A percentile compares a stretch with the other conserved stretches of the same genome.
Conservation (phyloP, 2,329 filamentous ascomycete genomes). For the Arthrobotrys megalospora region DNA sequence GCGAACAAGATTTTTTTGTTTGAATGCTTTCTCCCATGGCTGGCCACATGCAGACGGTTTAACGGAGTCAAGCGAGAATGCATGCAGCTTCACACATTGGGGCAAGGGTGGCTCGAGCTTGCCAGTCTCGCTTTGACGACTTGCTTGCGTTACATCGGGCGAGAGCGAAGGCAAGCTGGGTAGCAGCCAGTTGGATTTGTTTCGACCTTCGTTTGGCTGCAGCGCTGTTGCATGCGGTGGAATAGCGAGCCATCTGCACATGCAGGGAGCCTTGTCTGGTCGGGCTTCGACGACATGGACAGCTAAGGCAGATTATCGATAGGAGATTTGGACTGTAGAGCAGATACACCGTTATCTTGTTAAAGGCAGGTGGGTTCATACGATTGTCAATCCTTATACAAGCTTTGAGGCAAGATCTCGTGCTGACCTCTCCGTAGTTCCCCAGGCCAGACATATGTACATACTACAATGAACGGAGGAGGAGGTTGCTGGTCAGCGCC, state of each 20-base stretch:
- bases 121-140: slow-evolving; percentile 30
- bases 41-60: slow-evolving; percentile 24
- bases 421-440: slow-evolving; percentile 3
- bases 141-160: slow-evolving; percentile 55
- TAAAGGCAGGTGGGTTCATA: slow-evolving; percentile 47
- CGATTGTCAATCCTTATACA: slow-evolving; percentile 35
- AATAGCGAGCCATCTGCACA: slow-evolving; percentile 24
- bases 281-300: not conserved
- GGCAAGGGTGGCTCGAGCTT: slow-evolving; percentile 43
- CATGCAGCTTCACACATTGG: slow-evolving; percentile 31
- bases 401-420: slow-evolving; percentile 31
- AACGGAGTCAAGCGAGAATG: slow-evolving; percentile 33
- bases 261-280: slow-evolving; percentile 10
- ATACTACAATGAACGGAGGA: slow-evolving; percentile 17
- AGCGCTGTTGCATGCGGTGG: slow-evolving; percentile 37
- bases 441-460: not conserved
- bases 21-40: slow-evolving; percentile 3
- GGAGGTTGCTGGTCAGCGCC: slow-evolving; percentile 34
- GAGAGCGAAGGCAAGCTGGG: slow-evolving; percentile 29
- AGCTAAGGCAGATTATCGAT: not conserved
- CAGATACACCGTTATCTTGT: slow-evolving; percentile 23
- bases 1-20: slow-evolving; percentile 9
- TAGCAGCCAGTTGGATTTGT: slow-evolving; percentile 31
- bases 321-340: slow-evolving; percentile 27
- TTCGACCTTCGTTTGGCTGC: slow-evolving; percentile 32